Evolutionary conservation across 2,329 filamentous ascomycete genomes (phyloP), one percentile per base, ranked within the genome.

Genomic region (Didymella exigua): DNA sequence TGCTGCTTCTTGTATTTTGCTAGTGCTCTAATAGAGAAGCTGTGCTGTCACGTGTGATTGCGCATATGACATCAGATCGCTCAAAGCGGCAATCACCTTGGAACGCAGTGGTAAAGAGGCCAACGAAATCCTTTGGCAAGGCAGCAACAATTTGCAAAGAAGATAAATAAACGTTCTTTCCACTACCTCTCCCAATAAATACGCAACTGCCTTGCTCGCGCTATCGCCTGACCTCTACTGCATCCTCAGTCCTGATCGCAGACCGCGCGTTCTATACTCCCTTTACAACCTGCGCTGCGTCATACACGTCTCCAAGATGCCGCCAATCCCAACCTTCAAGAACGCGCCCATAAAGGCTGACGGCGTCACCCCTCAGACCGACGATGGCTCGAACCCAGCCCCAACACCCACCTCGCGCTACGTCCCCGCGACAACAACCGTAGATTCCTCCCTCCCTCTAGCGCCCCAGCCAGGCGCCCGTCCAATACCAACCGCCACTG

Each of bases 271-370:
- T 24, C 7, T 3, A 33, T 11, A 21, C 27, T n/a, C 13, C 18
- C 13, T 10, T 4, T n/a, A 40, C 4, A 40, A 14, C 36, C 18
- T n/a, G n/a, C n/a, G n/a, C n/a, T n/a, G n/a, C n/a, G n/a, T n/a
- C n/a, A n/a, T n/a, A n/a, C n/a, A n/a, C n/a, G 13, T 44, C 36
- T 11, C n/a, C 54, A 75, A 34, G 10, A 81, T 81, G 79, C 77
- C 78, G 11, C 78, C 78, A 11, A 76, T 81, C 38, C 77, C 72
- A 37, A 72, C 80, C 50, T 77, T 80, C 72, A 76, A 76, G 51
- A 71, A 81, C 59, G 75, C 75, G 21, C 79, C 79, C 47, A 80
- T 81, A 59, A 78, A 78, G 66, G 61, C 68, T 53, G 57, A 62
- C 36, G 75, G 70, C 29, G 54, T 70, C 21, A 76, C 74, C 1